These are phyloP conservation scores for Mollisiaceae sp. DNA, from an alignment of 2,329 filamentous ascomycete genomes.

Conservation along the genomic window DNA sequence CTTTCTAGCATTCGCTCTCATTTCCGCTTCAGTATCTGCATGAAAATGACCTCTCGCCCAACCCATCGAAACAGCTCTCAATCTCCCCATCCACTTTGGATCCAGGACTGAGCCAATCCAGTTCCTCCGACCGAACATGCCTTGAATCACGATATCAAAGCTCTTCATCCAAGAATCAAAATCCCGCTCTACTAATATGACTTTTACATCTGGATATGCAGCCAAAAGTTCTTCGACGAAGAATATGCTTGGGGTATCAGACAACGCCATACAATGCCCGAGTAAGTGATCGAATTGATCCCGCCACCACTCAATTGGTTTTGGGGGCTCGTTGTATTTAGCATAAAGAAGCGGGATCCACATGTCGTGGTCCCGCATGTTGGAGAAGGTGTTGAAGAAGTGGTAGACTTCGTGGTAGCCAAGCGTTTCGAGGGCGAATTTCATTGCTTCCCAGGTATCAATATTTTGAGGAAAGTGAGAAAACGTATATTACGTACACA, in stretches of 20 bases:
- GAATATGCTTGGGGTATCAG: background rate
- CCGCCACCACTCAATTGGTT: background rate
- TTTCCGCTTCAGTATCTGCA: background rate
- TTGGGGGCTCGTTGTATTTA: background rate
- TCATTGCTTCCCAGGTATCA: background rate
- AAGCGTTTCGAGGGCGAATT: constrained; percentile 9
- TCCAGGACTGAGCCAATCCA: background rate
- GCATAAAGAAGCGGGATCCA: no score
- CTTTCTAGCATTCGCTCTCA: background rate
- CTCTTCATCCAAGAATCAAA: constrained; percentile 23
- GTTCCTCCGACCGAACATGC: background rate
- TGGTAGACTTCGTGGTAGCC: no score
- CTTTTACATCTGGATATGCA: constrained; percentile 15
- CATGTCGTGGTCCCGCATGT: no score
- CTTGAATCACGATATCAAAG: constrained; percentile 2
- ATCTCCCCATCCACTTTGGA: background rate
- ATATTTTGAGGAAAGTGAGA: background rate
- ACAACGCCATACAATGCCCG: background rate
- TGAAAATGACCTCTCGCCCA: constrained; percentile 14
- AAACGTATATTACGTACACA: constrained; percentile 18
- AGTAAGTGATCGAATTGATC: background rate
- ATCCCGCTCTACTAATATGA: constrained; percentile 19
- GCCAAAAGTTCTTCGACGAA: constrained; percentile 3
- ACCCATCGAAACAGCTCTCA: constrained; percentile 5
- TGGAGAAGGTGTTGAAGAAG: no score